phyloP scores from a whole-genome alignment of 2,329 filamentous ascomycete genomes.

The Stachybotrys chartarum region DNA sequence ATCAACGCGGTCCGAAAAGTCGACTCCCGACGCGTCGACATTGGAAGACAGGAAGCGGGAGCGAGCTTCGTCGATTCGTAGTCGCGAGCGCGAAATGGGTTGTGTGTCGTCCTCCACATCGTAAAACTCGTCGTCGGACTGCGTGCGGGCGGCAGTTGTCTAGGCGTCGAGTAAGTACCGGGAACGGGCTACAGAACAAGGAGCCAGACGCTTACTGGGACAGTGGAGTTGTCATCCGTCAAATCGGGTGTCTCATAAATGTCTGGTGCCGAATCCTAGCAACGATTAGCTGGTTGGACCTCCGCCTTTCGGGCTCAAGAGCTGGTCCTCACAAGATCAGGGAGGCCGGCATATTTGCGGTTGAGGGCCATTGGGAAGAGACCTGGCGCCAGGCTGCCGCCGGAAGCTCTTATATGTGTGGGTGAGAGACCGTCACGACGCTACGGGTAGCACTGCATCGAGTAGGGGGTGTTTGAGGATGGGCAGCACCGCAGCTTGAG shows the following conservation, averaged over 20 bases:
- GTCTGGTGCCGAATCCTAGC: constrained; percentile 81
- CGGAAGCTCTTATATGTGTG: too few species aligned
- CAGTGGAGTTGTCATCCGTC: constrained; percentile 81
- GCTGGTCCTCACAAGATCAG: constrained; percentile 57
- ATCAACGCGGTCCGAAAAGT: constrained; percentile 85
- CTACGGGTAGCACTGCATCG: too few species aligned
- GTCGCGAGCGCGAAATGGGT: constrained; percentile 66
- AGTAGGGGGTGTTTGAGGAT: too few species aligned
- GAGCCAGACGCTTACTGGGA: constrained; percentile 51
- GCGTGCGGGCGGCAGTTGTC: constrained; percentile 48
- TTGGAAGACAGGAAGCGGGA: constrained; percentile 68
- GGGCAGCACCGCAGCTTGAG: too few species aligned
- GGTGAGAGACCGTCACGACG: too few species aligned
- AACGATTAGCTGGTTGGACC: constrained; percentile 10
- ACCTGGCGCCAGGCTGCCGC: too few species aligned
- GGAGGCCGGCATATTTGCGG: constrained; percentile 75
- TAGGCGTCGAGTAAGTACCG: constrained; percentile 16
- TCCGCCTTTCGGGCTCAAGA: constrained; percentile 7
- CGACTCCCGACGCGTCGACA: constrained; percentile 70
- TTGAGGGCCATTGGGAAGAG: constrained; percentile 56
- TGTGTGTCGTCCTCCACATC: constrained; percentile 55
- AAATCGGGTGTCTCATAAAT: constrained; percentile 95
- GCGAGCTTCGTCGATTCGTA: constrained; percentile 74
- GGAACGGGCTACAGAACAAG: neutral
- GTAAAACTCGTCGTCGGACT: constrained; percentile 56